Conservation (phyloP, 306 rosid genomes). For the Notholithocarpus densiflorus region DNA sequence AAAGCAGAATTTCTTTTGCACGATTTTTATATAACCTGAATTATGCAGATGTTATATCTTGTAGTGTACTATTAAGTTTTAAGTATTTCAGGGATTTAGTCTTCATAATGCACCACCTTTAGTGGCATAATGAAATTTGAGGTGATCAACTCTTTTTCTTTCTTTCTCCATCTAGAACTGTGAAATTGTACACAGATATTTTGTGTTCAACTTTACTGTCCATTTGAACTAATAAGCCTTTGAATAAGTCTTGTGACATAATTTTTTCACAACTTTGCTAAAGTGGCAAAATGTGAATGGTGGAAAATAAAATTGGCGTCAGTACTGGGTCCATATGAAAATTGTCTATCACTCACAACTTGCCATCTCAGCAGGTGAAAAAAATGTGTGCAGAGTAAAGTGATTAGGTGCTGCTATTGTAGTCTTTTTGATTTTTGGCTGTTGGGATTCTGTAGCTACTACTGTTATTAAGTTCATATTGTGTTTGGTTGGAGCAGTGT, state of each 20-base stretch:
- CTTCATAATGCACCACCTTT: neutral
- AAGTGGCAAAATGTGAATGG: too few relatives aligned
- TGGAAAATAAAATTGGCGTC: too few relatives aligned
- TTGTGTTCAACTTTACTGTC: neutral
- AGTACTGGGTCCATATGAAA: too few relatives aligned
- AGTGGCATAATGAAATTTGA: neutral
- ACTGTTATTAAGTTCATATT: neutral
- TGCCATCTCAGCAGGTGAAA: too few relatives aligned
- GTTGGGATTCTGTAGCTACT: too few relatives aligned
- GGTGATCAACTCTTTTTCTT: neutral
- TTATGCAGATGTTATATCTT: neutral
- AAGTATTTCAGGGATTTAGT: neutral
- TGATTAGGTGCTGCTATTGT: neutral
- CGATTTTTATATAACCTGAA: neutral
- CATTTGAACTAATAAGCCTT: neutral
- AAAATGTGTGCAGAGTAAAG: too few relatives aligned
- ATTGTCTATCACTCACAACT: too few relatives aligned
- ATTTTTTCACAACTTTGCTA: too few relatives aligned
- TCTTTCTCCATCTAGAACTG: neutral
- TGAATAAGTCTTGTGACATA: too few relatives aligned
- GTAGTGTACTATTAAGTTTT: neutral
- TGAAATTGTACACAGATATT: neutral
- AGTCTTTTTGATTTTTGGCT: neutral
- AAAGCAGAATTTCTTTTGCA: neutral
- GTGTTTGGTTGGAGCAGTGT: conserved; percentile 44